phyloP scores from a whole-genome alignment of 2,329 filamentous ascomycete genomes.

The Pestalotiopsis sp. region DNA sequence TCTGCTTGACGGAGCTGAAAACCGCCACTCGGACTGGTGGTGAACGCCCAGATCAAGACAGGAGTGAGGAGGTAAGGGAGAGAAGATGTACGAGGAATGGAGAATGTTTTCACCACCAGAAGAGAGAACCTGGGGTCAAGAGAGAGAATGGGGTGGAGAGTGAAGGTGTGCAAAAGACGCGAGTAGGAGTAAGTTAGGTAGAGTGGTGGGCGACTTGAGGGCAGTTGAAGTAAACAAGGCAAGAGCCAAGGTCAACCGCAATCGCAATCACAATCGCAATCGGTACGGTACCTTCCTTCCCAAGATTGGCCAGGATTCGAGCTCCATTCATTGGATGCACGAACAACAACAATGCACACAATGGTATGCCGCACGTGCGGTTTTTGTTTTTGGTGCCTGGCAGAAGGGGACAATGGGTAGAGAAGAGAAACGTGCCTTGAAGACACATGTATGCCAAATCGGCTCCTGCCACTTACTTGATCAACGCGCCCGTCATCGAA shows the following conservation, averaged over 20 bases:
- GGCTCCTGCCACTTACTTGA: slow-evolving; percentile 36
- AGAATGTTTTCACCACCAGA: background rate
- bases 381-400: too few species aligned
- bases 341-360: too few species aligned
- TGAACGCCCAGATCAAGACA: background rate
- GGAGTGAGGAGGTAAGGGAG: background rate
- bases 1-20: background rate
- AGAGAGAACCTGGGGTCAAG: background rate
- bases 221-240: too few species aligned
- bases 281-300: too few species aligned
- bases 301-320: too few species aligned
- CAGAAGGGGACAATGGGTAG: slow-evolving; percentile 2
- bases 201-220: too few species aligned
- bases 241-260: too few species aligned
- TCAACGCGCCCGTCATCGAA: slow-evolving; percentile 47
- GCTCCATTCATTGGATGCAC: too few species aligned
- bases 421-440: background rate
- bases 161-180: background rate
- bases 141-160: background rate
- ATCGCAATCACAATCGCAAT: too few species aligned
- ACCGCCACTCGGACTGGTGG: background rate
- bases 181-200: background rate
- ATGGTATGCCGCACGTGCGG: too few species aligned
- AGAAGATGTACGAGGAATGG: background rate
- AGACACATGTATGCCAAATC: slow-evolving; percentile 6